A percentile compares a stretch with the other conserved stretches of the same genome.
Evolutionary conservation across 2,329 filamentous ascomycete species (phyloP).

Genomic region (Botrytis fragariae): DNA sequence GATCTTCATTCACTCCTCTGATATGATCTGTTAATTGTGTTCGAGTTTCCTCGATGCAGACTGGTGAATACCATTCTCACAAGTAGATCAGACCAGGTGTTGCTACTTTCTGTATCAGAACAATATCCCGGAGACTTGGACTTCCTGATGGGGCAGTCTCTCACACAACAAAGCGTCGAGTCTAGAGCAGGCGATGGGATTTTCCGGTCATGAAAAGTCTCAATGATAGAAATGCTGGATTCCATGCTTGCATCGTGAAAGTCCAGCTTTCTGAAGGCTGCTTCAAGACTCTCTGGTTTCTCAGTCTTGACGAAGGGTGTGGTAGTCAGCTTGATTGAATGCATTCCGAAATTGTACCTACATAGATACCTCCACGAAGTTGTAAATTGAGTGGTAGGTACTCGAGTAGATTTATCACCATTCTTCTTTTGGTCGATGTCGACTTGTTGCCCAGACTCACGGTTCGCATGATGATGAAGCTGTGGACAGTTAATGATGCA

Average conservation of each 20-base stretch:
- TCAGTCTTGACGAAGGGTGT: no score
- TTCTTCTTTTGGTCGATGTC: background rate
- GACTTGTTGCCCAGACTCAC: background rate
- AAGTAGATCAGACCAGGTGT: background rate
- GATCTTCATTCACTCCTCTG: background rate
- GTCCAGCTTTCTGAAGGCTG: background rate
- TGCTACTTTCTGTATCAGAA: background rate
- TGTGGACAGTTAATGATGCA: background rate
- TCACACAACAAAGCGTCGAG: background rate
- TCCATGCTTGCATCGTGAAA: background rate
- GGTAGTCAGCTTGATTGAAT: background rate
- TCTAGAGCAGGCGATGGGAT: slow-evolving; percentile 6
- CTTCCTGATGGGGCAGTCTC: background rate
- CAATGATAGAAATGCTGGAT: background rate
- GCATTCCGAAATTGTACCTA: background rate
- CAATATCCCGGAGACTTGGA: background rate
- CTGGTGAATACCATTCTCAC: background rate
- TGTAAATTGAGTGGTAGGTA: background rate
- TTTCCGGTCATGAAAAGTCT: background rate
- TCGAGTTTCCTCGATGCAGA: background rate
- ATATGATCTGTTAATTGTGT: background rate
- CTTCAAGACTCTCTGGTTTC: background rate
- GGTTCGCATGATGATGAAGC: background rate
- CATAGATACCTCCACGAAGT: background rate
- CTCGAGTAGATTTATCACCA: background rate